Evolutionary conservation across 2,329 filamentous ascomycete genomes (phyloP).

Genomic region (Sporothrix mexicana): DNA sequence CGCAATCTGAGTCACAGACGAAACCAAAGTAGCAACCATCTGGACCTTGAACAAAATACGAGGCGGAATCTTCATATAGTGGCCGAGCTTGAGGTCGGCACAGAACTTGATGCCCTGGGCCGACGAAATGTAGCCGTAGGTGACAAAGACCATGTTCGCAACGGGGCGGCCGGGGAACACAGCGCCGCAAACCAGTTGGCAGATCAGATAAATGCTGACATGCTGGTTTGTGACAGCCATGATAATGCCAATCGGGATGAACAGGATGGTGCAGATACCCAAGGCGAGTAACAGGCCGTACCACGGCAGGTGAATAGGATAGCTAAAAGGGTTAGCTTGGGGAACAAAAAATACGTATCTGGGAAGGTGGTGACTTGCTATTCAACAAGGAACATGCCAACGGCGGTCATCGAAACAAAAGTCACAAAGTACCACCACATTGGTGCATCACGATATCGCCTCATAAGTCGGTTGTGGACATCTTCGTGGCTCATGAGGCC

Average conservation of each 20-base stretch:
- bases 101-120: conserved; percentile 90
- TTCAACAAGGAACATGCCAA: conserved; percentile 84
- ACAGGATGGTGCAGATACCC: conserved; percentile 77
- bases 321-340: conserved; percentile 51
- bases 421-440: conserved; percentile 81
- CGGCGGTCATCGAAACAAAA: conserved; percentile 74
- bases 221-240: conserved; percentile 94
- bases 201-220: conserved; percentile 84
- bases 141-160: conserved; percentile 92
- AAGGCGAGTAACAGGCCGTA: conserved; percentile 82
- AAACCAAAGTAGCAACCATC: conserved; percentile 75
- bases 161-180: conserved; percentile 85
- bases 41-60: conserved; percentile 80
- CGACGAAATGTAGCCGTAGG: conserved; percentile 87
- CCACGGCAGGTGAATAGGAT: conserved; percentile 83
- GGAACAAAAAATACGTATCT: too few species aligned
- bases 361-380: conserved; percentile 50
- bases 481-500: conserved; percentile 74
- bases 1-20: conserved; percentile 79
- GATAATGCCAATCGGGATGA: conserved; percentile 89
- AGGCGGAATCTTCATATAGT: conserved; percentile 87
- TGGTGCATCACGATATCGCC: conserved; percentile 79
- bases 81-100: conserved; percentile 83
- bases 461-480: conserved; percentile 84
- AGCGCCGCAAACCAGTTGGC: conserved; percentile 81